Conservation (phyloP, 768 basidiomycete species). For the Rubroboletus satanas region DNA sequence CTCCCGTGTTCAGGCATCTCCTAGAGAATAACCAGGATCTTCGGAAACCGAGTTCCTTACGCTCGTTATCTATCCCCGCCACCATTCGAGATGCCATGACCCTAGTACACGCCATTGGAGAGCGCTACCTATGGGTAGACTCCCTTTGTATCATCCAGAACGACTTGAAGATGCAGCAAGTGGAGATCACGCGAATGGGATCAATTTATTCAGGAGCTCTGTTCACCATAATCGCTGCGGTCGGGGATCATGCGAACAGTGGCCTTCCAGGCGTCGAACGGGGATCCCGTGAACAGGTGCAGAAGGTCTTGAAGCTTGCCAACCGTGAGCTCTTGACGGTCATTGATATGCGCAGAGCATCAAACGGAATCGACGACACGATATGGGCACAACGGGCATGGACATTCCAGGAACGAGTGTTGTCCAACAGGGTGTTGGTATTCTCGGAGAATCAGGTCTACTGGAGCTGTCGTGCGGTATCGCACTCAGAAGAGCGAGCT, state of each 20-base stretch:
- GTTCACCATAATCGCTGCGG: constrained; percentile 20
- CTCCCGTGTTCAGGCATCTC: constrained; percentile 10
- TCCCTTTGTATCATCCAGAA: constrained; percentile 24
- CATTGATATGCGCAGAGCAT: constrained; percentile 1
- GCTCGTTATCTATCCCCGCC: constrained; percentile 9
- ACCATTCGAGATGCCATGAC: constrained; percentile 25
- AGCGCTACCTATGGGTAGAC: constrained; percentile 27
- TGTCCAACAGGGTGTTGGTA: constrained; percentile 14
- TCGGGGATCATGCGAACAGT: constrained; percentile 5
- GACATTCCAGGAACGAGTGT: constrained; percentile 20
- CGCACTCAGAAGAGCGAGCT: constrained; percentile 11
- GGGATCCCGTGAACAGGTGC: constrained; percentile 1
- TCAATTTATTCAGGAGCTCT: constrained; percentile 15
- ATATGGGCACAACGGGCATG: constrained; percentile 14
- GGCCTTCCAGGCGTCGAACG: constrained; percentile 11
- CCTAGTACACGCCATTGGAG: constrained; percentile 17
- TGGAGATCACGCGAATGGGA: constrained; percentile 22
- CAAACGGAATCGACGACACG: constrained; percentile 1
- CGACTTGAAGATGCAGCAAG: constrained; percentile 11
- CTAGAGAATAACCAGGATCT: constrained; percentile 1
- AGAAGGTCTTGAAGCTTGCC: constrained; percentile 9
- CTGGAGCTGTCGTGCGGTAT: constrained; percentile 12
- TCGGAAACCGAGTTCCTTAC: neutral
- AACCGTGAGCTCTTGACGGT: constrained; percentile 12
- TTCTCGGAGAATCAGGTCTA: constrained; percentile 19